A percentile compares a stretch with the other conserved stretches of the same genome.
Conservation (phyloP, 108 stramenopile genomes). For the Pseudonitzschia pungens region DNA sequence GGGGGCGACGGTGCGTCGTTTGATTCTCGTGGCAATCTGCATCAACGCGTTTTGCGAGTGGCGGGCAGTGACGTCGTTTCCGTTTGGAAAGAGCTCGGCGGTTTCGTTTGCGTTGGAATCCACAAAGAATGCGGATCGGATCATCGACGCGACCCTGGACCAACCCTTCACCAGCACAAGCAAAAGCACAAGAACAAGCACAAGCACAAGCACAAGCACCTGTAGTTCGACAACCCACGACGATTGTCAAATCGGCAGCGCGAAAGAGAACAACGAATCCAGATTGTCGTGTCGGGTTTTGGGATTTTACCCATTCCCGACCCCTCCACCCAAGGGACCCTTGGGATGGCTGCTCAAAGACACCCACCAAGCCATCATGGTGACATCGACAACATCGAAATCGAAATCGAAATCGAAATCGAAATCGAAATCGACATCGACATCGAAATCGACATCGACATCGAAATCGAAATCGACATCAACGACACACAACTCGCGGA, state of each 20-base stretch:
- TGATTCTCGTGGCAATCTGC: too few relatives aligned
- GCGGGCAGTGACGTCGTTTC: too few relatives aligned
- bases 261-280: background rate
- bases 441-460: background rate
- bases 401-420: background rate
- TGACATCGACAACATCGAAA: background rate
- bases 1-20: too few relatives aligned
- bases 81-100: too few relatives aligned
- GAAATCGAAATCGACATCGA: background rate
- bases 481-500: background rate
- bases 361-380: conserved; percentile 25
- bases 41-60: too few relatives aligned
- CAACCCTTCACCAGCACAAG: too few relatives aligned
- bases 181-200: too few relatives aligned
- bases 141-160: too few relatives aligned
- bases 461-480: background rate
- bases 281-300: conserved; percentile 11
- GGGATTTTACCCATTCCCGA: conserved; percentile 30
- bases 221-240: too few relatives aligned
- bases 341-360: conserved; percentile 23
- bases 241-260: background rate
- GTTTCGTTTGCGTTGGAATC: too few relatives aligned
- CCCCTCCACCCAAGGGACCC: conserved; percentile 10
- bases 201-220: too few relatives aligned
- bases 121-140: background rate